These are phyloP conservation scores for Phytophthora pistaciae DNA, from an alignment of 352 stramenopile genomes.

Conservation along the genomic window DNA sequence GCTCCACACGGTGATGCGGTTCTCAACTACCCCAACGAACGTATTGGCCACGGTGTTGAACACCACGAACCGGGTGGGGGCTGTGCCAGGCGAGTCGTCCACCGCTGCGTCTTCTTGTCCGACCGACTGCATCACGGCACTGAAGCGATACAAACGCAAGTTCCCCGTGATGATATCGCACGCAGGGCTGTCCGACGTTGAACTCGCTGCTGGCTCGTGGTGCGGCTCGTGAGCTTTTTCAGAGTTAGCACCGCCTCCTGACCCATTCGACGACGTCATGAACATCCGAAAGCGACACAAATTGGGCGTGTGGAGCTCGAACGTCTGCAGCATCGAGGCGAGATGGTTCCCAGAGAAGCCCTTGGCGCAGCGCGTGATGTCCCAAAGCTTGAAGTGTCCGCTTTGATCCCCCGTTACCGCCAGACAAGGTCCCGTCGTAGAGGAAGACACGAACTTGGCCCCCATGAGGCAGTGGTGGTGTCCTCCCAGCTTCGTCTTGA, in stretches of 20 bases:
- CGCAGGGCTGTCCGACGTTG: slow-evolving; percentile 32
- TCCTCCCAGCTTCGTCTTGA: slow-evolving; percentile 66
- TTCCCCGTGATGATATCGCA: slow-evolving; percentile 63
- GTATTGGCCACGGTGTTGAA: slow-evolving; percentile 73
- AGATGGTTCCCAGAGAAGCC: slow-evolving; percentile 48
- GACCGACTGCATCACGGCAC: slow-evolving; percentile 42
- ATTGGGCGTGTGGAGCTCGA: slow-evolving; percentile 57
- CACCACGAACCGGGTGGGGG: slow-evolving; percentile 51
- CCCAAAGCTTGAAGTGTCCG: slow-evolving; percentile 85
- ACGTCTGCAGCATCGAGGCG: slow-evolving; percentile 49
- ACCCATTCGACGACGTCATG: slow-evolving; percentile 24
- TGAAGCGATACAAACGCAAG: slow-evolving; percentile 65
- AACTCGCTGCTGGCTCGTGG: slow-evolving; percentile 14
- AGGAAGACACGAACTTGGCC: slow-evolving; percentile 65
- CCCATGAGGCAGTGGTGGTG: slow-evolving; percentile 79
- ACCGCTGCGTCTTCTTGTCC: slow-evolving; percentile 20
- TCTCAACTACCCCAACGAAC: slow-evolving; percentile 67
- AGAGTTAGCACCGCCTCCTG: neutral
- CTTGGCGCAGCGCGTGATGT: slow-evolving; percentile 65
- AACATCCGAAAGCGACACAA: slow-evolving; percentile 60
- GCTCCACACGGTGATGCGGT: slow-evolving; percentile 73
- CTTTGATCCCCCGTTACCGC: slow-evolving; percentile 76
- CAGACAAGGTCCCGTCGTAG: slow-evolving; percentile 28
- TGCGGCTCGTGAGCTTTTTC: slow-evolving; percentile 26
- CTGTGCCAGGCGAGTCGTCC: slow-evolving; percentile 30